These are phyloP conservation scores for Teunomyces funiuensis DNA, from an alignment of 805 yeast species.

Conservation along the genomic window DNA sequence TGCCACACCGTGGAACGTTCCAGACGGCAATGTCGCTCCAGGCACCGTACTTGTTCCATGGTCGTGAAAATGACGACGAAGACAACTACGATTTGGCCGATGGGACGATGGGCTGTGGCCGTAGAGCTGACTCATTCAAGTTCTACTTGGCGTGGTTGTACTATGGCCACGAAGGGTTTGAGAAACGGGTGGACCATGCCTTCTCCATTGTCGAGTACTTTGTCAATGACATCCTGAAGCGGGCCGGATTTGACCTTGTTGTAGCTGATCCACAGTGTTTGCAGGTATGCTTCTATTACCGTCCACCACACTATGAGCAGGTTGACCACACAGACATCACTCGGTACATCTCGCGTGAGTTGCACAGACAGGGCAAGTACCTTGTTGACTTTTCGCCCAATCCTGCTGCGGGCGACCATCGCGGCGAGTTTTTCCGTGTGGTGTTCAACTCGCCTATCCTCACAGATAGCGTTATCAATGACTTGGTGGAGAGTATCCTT, in stretches of 20 bases:
- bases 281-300: slow-evolving; percentile 80
- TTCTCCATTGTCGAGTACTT: slow-evolving; percentile 64
- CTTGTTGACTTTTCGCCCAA: slow-evolving; percentile 79
- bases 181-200: slow-evolving; percentile 69
- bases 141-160: slow-evolving; percentile 79
- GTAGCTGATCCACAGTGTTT: slow-evolving; percentile 59
- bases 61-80: slow-evolving; percentile 42
- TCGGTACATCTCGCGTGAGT: slow-evolving; percentile 55
- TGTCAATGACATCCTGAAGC: slow-evolving; percentile 39
- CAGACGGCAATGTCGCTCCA: slow-evolving; percentile 70
- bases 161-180: slow-evolving; percentile 70
- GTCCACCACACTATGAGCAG: slow-evolving; percentile 37
- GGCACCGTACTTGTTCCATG: slow-evolving; percentile 83
- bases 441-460: slow-evolving; percentile 74
- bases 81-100: slow-evolving; percentile 77
- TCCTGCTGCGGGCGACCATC: slow-evolving; percentile 42
- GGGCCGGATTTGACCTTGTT: slow-evolving; percentile 54
- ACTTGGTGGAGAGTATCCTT: slow-evolving; percentile 33
- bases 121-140: slow-evolving; percentile 80
- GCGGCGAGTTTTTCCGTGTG: slow-evolving; percentile 82
- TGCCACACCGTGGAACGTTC: slow-evolving; percentile 67
- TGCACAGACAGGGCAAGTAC: slow-evolving; percentile 65
- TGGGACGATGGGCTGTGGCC: slow-evolving; percentile 91
- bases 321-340: slow-evolving; percentile 51
- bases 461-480: slow-evolving; percentile 34